Conservation (phyloP, 768 basidiomycete genomes). For the Calocera viscosa region DNA sequence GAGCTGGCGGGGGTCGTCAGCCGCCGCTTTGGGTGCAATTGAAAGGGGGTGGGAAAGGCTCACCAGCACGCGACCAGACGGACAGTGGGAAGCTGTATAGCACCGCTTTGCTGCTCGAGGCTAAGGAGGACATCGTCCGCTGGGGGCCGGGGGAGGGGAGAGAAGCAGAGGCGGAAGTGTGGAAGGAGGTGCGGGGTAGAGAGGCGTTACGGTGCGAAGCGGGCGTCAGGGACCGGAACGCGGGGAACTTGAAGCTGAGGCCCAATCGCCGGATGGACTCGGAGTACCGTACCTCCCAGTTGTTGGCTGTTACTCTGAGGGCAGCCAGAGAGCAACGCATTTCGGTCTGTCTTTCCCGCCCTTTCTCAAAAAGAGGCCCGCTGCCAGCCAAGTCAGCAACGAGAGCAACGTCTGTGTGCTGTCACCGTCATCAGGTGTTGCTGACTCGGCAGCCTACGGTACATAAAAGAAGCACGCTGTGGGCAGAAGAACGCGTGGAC, state of each 20-base stretch:
- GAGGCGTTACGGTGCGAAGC: too few species aligned
- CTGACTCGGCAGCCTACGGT: constrained; percentile 28
- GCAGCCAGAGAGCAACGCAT: too few species aligned
- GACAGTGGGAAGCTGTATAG: not conserved
- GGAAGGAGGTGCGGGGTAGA: too few species aligned
- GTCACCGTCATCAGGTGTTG: constrained; percentile 45
- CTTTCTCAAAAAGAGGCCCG: too few species aligned
- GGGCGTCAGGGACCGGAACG: not conserved
- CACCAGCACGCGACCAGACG: not conserved
- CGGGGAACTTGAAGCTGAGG: too few species aligned
- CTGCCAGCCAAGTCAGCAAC: constrained; percentile 28
- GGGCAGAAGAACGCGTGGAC: not conserved
- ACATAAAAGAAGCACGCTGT: constrained; percentile 19
- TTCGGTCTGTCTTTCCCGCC: too few species aligned
- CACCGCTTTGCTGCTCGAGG: not conserved
- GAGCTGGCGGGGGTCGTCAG: not conserved
- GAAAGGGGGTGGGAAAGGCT: not conserved
- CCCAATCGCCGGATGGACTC: too few species aligned
- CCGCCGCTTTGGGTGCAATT: not conserved
- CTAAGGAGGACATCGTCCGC: too few species aligned
- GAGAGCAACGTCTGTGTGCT: constrained; percentile 45
- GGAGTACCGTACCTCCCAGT: too few species aligned
- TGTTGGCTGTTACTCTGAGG: too few species aligned
- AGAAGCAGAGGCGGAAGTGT: too few species aligned
- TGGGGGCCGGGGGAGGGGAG: too few species aligned